phyloP scores from a whole-genome alignment of 2,329 filamentous ascomycete genomes.

The Alternaria atra region DNA sequence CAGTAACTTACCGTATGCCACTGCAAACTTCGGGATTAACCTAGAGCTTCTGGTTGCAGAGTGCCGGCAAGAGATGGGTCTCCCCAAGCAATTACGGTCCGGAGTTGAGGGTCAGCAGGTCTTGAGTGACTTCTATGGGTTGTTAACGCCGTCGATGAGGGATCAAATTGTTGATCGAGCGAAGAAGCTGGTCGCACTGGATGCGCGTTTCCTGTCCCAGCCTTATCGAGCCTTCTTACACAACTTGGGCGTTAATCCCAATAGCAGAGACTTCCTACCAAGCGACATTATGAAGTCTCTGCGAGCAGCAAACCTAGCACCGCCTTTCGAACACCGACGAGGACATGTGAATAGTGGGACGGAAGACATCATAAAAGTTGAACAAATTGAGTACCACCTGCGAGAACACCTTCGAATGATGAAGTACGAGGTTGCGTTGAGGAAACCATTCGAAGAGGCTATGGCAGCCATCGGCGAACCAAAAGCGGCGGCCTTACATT shows the following conservation, averaged over 20 bases:
- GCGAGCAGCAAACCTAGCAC: slow-evolving; percentile 29
- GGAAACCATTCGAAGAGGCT: slow-evolving; percentile 5
- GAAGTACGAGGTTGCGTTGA: slow-evolving; percentile 15
- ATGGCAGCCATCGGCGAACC: slow-evolving; percentile 16
- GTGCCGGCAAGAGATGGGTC: slow-evolving; percentile 16
- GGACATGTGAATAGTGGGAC: background rate
- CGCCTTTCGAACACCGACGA: slow-evolving; percentile 18
- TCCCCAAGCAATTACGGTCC: background rate
- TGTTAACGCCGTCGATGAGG: slow-evolving; percentile 23
- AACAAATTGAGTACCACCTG: slow-evolving; percentile 30
- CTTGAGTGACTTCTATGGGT: slow-evolving; percentile 35
- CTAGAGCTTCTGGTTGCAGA: slow-evolving; percentile 15
- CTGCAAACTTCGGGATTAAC: slow-evolving; percentile 28
- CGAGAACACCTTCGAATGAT: slow-evolving; percentile 20
- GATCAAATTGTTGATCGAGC: slow-evolving; percentile 26
- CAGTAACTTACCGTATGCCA: slow-evolving; percentile 15
- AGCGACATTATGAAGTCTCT: slow-evolving; percentile 38
- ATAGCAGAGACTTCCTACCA: slow-evolving; percentile 28
- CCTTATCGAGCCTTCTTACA: slow-evolving; percentile 20
- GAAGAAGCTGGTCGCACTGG: slow-evolving; percentile 23
- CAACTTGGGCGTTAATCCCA: slow-evolving; percentile 26
- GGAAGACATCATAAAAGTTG: slow-evolving; percentile 20
- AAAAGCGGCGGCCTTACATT: slow-evolving; percentile 3
- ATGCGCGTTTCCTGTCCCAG: slow-evolving; percentile 23
- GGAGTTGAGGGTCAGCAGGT: slow-evolving; percentile 9